Evolutionary conservation across 345 rosid species (phyloP).

Genomic region (Reutealis trisperma): DNA sequence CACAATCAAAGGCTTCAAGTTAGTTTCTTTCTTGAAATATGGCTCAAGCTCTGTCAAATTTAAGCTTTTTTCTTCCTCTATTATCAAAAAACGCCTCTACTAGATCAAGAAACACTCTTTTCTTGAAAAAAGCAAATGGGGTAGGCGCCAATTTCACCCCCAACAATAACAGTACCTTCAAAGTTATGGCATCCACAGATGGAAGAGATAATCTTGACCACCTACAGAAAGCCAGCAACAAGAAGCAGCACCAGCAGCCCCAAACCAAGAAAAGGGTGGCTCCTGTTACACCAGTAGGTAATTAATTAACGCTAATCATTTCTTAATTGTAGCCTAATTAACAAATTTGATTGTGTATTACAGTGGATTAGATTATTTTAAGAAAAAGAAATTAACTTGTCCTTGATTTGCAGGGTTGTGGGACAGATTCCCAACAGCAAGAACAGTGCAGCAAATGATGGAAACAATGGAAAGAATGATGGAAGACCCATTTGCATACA

Average conservation of each 20-base stretch:
- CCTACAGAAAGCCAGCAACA: constrained; percentile 41
- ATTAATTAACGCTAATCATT: background rate
- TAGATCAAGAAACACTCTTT: background rate
- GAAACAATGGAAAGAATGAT: constrained; percentile 65
- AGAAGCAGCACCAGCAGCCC: constrained; percentile 19
- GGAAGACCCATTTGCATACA: constrained; percentile 46
- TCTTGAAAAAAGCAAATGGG: background rate
- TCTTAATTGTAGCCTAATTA: too few species aligned
- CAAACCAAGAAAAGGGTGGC: constrained; percentile 41
- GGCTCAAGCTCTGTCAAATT: constrained; percentile 37
- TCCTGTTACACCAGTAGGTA: constrained; percentile 50
- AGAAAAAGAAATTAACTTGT: too few species aligned
- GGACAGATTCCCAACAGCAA: constrained; percentile 53
- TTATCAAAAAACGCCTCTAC: background rate
- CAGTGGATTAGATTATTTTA: too few species aligned
- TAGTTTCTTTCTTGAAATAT: background rate
- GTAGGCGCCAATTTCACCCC: background rate
- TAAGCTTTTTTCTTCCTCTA: constrained; percentile 29
- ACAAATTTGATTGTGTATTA: too few species aligned
- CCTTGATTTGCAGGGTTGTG: constrained; percentile 19
- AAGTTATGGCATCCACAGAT: constrained; percentile 34
- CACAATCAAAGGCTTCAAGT: background rate
- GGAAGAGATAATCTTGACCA: constrained; percentile 49
- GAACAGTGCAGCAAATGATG: constrained; percentile 67
- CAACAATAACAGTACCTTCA: constrained; percentile 1